These are phyloP conservation scores for Triangularia verruculosa DNA, from an alignment of 2,329 filamentous ascomycete genomes.

Conservation along the genomic window DNA sequence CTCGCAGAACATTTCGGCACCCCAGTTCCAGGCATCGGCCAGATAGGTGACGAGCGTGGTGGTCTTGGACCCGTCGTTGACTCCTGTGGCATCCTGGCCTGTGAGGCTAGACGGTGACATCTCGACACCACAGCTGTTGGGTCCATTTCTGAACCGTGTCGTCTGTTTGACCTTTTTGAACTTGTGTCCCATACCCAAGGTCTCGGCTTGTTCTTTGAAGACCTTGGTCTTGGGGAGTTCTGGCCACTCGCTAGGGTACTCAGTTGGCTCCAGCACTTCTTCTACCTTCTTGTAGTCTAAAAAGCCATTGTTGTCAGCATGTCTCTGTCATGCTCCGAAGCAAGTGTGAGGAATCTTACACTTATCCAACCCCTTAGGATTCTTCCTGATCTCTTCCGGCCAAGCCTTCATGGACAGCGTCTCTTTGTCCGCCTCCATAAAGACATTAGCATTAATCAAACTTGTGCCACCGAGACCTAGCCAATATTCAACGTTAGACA, in stretches of 20 bases:
- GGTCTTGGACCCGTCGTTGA: constrained; percentile 67
- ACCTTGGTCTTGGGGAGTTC: constrained; percentile 55
- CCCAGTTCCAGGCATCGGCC: constrained; percentile 69
- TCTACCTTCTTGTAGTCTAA: constrained; percentile 56
- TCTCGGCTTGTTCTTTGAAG: constrained; percentile 54
- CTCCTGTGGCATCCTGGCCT: constrained; percentile 60
- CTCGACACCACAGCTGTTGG: constrained; percentile 61
- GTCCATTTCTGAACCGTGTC: constrained; percentile 58
- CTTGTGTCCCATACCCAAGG: constrained; percentile 48
- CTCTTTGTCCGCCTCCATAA: constrained; percentile 55
- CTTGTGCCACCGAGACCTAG: constrained; percentile 63
- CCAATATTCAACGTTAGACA: background rate
- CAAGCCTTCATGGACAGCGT: constrained; percentile 54
- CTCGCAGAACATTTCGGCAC: constrained; percentile 67
- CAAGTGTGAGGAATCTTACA: constrained; percentile 41
- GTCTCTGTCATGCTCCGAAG: background rate
- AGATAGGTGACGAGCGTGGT: constrained; percentile 65
- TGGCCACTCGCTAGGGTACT: constrained; percentile 58
- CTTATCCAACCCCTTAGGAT: constrained; percentile 41
- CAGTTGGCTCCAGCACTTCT: constrained; percentile 55
- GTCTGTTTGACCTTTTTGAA: constrained; percentile 59
- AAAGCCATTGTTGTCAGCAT: background rate
- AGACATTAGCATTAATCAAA: constrained; percentile 66
- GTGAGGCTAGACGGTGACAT: constrained; percentile 60
- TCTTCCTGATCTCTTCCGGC: constrained; percentile 54